Conservation (phyloP, 2,329 filamentous ascomycete species). For the Rhynchosporium agropyri region DNA sequence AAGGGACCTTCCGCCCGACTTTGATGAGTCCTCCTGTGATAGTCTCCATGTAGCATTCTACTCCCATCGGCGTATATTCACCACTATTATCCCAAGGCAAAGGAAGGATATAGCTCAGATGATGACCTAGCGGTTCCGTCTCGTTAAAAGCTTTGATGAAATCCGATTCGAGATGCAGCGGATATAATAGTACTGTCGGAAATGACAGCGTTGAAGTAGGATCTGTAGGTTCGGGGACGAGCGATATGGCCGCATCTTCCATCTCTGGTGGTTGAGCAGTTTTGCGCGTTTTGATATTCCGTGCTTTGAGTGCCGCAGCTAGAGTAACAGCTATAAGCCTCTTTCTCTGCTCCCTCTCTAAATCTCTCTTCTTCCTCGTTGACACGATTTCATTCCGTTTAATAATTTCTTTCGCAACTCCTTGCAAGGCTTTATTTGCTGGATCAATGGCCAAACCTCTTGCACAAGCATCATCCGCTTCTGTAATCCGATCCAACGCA, state of each 20-base stretch:
- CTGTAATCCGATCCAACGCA: constrained; percentile 73
- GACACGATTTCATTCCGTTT: constrained; percentile 59
- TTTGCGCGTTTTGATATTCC: constrained; percentile 68
- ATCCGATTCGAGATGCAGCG: constrained; percentile 78
- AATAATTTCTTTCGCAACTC: constrained; percentile 64
- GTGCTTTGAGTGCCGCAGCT: constrained; percentile 64
- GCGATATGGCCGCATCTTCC: constrained; percentile 75
- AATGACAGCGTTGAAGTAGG: constrained; percentile 72
- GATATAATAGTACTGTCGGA: constrained; percentile 84
- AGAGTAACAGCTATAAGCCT: constrained; percentile 63
- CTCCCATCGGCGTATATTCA: constrained; percentile 65
- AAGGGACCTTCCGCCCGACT: constrained; percentile 79
- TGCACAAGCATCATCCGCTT: constrained; percentile 79
- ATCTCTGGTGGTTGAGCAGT: constrained; percentile 79
- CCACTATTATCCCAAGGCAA: constrained; percentile 78
- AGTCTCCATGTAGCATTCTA: constrained; percentile 93
- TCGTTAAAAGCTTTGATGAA: constrained; percentile 89
- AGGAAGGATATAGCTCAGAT: constrained; percentile 84
- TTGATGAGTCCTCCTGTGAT: constrained; percentile 78
- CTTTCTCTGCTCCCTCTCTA: constrained; percentile 56
- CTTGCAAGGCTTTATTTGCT: constrained; percentile 66
- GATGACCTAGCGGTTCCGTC: constrained; percentile 71
- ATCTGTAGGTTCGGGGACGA: constrained; percentile 74
- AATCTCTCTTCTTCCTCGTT: constrained; percentile 57
- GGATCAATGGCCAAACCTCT: constrained; percentile 74